Base-by-base conservation (phyloP, 2,329 filamentous ascomycete species). In the Cladosporium phlei region DNA sequence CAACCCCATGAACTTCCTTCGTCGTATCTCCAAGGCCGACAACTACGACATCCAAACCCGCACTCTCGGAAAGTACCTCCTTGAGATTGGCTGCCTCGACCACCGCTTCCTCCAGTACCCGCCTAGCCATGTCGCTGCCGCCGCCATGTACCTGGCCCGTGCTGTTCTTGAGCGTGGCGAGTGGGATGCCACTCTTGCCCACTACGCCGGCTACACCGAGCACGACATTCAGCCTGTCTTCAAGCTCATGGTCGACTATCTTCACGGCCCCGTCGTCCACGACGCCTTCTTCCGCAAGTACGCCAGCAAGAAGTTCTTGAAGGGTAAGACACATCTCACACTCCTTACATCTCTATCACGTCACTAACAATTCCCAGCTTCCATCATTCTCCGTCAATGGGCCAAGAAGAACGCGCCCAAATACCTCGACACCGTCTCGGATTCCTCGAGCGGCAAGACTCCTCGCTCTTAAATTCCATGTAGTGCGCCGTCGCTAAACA, bases 281-380 rank as follows among this genome's bases (percentile, higher is more conserved):
- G 91, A 97, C 66, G 94, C 93, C 28, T 96, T 98, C 77, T 97
- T 96, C 78, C 95, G 95, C 80, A 98, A 98, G 71, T 98, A 98
- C 67, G 93, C 93, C 47, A 95, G 88, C 80, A 98, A 97, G 77
- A 96, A 95, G 72, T 98, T 97, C 72, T 74, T 97, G 60, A 98
- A 98, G 75, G 90, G 91, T 95, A 82, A 71, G 78, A 51, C 20
- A 42, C 51, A n/a, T 29, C 17, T 11, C 16, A 29, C 16, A 11
- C 46, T 21, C 10, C 20, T 29, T 44, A 19, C 55, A 44, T 30
- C 45, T 27, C 8, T 38, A 51, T 44, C 24, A 57, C 19, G 10
- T 21, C 10, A 29, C 55, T 66, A 54, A 59, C 55, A 30, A 50
- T 34, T 46, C 48, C 10, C 49, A 95, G 90, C 89, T 59, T 96